Evolutionary conservation across 2,329 filamentous ascomycete genomes (phyloP), one percentile per base, ranked within the genome.

Genomic region (Colletotrichum higginsianum): DNA sequence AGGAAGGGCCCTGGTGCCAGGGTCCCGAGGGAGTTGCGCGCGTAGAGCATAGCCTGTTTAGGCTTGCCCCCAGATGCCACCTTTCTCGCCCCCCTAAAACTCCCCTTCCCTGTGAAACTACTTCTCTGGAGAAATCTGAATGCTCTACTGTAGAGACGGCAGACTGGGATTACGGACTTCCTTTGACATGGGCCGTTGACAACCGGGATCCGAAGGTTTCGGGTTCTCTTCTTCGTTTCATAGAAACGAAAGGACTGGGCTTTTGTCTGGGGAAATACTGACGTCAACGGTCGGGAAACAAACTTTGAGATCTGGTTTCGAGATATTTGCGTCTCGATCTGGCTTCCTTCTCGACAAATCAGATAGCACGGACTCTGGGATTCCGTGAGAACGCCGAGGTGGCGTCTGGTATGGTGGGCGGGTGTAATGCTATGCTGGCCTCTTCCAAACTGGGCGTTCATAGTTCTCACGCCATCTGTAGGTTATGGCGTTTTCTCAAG

Each of bases 161-260:
- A 3, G 21, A 16, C 12, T 6, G n/a, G 58, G 44, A 4, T 40
- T 8, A 49, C 18, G 30, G 12, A 7, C 8, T 12, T 26, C 15
- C 13, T 3, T 44, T 13, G 11, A 21, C n/a, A 21, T 21, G 44
- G 7, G 12, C 35, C 9, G 49, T 13, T 44, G 61, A 52, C 23
- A 38, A 30, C 30, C 49, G 53, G 26, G n/a, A 53, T 47, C 49
- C 46, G 57, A 67, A 57, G 67, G 64, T 40, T 26, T 67, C 46
- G 50, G 44, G 26, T 26, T 26, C 26, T 5, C 26, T 26, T 26
- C 26, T 26, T 26, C 8, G 68, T 58, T 62, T 71, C 64, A 65
- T 26, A 26, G 46, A 47, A 46, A 35, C 23, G 15, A 15, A 13
- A n/a, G 23, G 46, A 47, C 30, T n/a, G 11, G 26, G 26, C 26